Evolutionary conservation across 2,329 filamentous ascomycete species (phyloP), one percentile per base, ranked within the genome.

Genomic region (Talaromyces verruculosus): DNA sequence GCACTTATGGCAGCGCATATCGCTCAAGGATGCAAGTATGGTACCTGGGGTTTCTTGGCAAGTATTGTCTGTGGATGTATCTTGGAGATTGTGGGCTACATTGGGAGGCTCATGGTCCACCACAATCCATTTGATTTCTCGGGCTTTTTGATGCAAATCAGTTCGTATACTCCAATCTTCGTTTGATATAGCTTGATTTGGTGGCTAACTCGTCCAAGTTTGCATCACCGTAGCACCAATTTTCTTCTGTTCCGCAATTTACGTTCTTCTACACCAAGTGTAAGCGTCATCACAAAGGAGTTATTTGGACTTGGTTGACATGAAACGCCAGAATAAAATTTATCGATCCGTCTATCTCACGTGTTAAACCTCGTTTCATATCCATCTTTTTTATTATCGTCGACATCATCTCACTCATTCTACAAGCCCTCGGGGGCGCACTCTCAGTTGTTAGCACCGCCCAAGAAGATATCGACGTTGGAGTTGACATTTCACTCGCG

Each of bases 81-180:
- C 5, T 79, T 81, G 59, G 88, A 89, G 70, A 81, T 89, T 11
- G 71, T 89, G 41, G 89, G 89, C 22, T 91, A 91, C 68, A 75
- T 78, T 1, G 89, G 87, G 2, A 82, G 89, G 13, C 79, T 89
- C 62, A 72, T 88, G 71, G 77, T 88, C 65, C 82, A 84, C 69
- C 68, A 82, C 53, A 85, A 90, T 70, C 86, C 87, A 0, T 90
- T 88, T 72, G 80, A 73, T 55, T 84, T 88, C 72, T 72, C 72
- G 15, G 86, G 83, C 10, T 91, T 91, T 73, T 82, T 90, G 73
- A 82, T 89, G n/a, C 86, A 91, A 72, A 89, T 64, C 49, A 33
- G 61, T 37, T 64, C 35, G 35, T 39, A 39, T 39, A 39, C 35
- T 39, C 35, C 11, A 39, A 15, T 15, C 1, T 39, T 15, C 11